Base-by-base conservation (phyloP, 2,329 filamentous ascomycete genomes). In the Colletotrichum sansevieriae region DNA sequence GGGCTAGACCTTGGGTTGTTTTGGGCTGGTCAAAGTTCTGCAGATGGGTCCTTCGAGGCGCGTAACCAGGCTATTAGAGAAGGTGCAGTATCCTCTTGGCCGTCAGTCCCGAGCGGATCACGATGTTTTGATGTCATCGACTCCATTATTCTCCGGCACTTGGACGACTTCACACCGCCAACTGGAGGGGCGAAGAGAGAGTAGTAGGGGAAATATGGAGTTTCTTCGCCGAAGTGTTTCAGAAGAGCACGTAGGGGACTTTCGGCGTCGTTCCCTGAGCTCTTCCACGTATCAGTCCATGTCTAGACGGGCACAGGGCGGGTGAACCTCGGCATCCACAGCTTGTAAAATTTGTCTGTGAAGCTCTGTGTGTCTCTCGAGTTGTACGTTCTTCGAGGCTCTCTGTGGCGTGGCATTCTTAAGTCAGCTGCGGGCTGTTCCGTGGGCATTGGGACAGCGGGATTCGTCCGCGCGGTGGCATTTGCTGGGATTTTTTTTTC, bases 111-210 rank as follows among this genome's bases (percentile, higher is more conserved):
- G 62, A 66, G 20, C 25, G n/a, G 37, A 46, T 51, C 55, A 39
- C 41, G 55, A 41, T 44, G 43, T 44, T 51, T 68, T 69, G 62
- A 69, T 69, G 66, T 69, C 66, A 69, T 69, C 35, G 55, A 65
- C 66, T 39, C 66, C 66, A 65, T n/a, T 56, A 35, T 37, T 61
- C 9, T 66, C 18, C 66, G 66, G 66, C 35, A 68, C 43, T 68
- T 61, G 62, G 55, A 60, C 37, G 49, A 49, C 56, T 56, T 60
- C 56, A 51, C 62, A 66, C 56, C 49, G 66, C 66, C 62, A 55
- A 11, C 8, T 35, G 46, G 20, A 55, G 55, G 41, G 55, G 55
- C 47, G 47, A 25, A 54, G 29, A 41, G 13, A 63, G 47, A 35
- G 35, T 4, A 46, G 43, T n/a, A n/a, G 4, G 15, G 5, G 20